Evolutionary conservation across 1,284 basidiomycete genomes (phyloP).

Genomic region (Vanrija pseudolonga): DNA sequence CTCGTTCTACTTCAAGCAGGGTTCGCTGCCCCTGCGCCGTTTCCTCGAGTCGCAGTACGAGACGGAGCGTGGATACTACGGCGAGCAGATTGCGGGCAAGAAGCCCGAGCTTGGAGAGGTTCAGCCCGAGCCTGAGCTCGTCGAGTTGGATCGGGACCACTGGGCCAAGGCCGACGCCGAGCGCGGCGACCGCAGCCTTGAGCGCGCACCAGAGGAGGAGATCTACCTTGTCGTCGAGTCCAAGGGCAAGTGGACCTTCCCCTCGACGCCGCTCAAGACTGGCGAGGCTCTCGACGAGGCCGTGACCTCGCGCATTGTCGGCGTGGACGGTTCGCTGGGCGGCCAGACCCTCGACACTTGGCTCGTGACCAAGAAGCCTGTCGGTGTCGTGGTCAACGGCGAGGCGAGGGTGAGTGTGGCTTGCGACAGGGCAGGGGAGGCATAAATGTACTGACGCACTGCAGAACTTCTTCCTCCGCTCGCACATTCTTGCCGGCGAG

Average conservation of each 20-base stretch:
- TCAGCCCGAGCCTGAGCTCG: slow-evolving; percentile 48
- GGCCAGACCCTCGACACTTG: slow-evolving; percentile 46
- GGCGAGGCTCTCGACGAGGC: slow-evolving; percentile 43
- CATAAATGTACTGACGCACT: not conserved
- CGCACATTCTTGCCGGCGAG: slow-evolving; percentile 46
- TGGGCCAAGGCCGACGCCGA: slow-evolving; percentile 34
- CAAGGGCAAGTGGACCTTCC: slow-evolving; percentile 70
- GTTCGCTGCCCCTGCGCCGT: slow-evolving; percentile 76
- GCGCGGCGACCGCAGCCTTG: slow-evolving; percentile 65
- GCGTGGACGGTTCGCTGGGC: slow-evolving; percentile 32
- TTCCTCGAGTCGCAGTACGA: slow-evolving; percentile 70
- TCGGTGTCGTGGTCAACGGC: slow-evolving; percentile 35
- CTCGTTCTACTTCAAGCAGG: slow-evolving; percentile 93
- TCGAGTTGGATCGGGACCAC: slow-evolving; percentile 26
- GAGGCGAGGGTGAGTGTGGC: slow-evolving; percentile 34
- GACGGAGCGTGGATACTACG: slow-evolving; percentile 68
- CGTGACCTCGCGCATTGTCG: slow-evolving; percentile 28
- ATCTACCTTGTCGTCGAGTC: slow-evolving; percentile 74
- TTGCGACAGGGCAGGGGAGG: not conserved
- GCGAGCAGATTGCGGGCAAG: slow-evolving; percentile 55
- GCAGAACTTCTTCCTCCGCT: slow-evolving; percentile 48
- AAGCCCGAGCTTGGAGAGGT: slow-evolving; percentile 60
- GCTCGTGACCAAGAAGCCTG: slow-evolving; percentile 47
- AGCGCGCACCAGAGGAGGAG: slow-evolving; percentile 77
- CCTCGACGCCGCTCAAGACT: slow-evolving; percentile 40